Percentiles rank a stretch among this genome's conserved stretches.
phyloP scores from a whole-genome alignment of 108 stramenopile species.

The Bacterosira constricta region DNA sequence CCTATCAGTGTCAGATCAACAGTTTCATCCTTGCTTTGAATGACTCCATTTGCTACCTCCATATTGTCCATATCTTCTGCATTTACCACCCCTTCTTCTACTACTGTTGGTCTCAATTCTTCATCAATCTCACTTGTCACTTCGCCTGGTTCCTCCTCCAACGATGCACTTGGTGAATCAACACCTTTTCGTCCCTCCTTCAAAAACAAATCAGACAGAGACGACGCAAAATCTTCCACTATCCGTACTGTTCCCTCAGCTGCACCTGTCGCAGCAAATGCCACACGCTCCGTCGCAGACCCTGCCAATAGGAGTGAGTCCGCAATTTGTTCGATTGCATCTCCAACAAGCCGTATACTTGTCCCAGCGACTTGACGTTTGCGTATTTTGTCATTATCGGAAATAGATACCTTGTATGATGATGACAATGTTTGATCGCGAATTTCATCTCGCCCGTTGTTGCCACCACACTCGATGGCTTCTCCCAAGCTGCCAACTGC shows the following conservation, averaged over 20 bases:
- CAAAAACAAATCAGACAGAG: constrained; percentile 36
- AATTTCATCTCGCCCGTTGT: not conserved
- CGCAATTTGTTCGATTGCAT: constrained; percentile 47
- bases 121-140: not conserved
- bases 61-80: not conserved
- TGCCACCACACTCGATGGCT: constrained; percentile 17
- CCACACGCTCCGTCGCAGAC: constrained; percentile 50
- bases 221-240: constrained; percentile 41
- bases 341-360: constrained; percentile 47
- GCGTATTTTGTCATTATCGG: not conserved
- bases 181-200: constrained; percentile 10
- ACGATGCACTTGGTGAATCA: not conserved
- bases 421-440: not conserved
- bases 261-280: constrained; percentile 42
- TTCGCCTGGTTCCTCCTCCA: not conserved
- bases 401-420: not conserved
- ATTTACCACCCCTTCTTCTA: not conserved
- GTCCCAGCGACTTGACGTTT: constrained; percentile 32
- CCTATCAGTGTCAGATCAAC: not conserved
- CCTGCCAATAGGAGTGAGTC: constrained; percentile 51
- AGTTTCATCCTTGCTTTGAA: not conserved
- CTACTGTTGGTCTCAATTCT: not conserved
- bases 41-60: not conserved
- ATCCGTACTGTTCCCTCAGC: constrained; percentile 51
- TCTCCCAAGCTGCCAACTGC: constrained; percentile 41